phyloP scores from a whole-genome alignment of 352 stramenopile species.

The Phytophthora colocasiae region DNA sequence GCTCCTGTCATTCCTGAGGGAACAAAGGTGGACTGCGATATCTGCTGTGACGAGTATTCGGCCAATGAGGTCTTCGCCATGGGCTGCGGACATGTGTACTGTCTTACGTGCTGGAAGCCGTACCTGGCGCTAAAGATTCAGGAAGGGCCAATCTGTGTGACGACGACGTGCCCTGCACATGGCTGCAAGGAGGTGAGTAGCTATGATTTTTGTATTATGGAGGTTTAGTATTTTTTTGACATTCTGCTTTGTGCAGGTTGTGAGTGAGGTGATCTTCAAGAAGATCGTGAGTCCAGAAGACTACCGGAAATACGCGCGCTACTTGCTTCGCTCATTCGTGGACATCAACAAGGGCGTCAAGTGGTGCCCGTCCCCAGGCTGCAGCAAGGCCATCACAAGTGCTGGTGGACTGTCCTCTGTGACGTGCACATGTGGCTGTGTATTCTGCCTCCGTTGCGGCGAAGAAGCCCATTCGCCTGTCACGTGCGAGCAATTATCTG shows the following conservation, averaged over 20 bases:
- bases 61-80: constrained; percentile 88
- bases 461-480: constrained; percentile 97
- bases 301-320: constrained; percentile 92
- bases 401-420: constrained; percentile 83
- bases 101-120: constrained; percentile 87
- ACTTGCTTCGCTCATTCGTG: constrained; percentile 97
- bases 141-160: constrained; percentile 94
- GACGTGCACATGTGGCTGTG: constrained; percentile 82
- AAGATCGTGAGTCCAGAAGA: constrained; percentile 72
- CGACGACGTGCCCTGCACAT: constrained; percentile 95
- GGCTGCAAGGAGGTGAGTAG: constrained; percentile 92
- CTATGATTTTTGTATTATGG: background rate
- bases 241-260: constrained; percentile 38
- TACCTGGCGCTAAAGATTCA: constrained; percentile 89
- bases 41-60: constrained; percentile 95
- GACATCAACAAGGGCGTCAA: constrained; percentile 97
- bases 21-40: constrained; percentile 82
- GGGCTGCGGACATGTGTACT: constrained; percentile 98
- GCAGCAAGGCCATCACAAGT: constrained; percentile 94
- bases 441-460: constrained; percentile 95
- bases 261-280: constrained; percentile 76
- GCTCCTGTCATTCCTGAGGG: constrained; percentile 45
- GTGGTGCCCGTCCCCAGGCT: constrained; percentile 97
- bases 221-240: background rate
- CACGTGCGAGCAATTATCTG: constrained; percentile 91